Percentiles rank a stretch among this genome's conserved stretches.
phyloP scores from a whole-genome alignment of 352 stramenopile genomes.

The Phytophthora quininea region DNA sequence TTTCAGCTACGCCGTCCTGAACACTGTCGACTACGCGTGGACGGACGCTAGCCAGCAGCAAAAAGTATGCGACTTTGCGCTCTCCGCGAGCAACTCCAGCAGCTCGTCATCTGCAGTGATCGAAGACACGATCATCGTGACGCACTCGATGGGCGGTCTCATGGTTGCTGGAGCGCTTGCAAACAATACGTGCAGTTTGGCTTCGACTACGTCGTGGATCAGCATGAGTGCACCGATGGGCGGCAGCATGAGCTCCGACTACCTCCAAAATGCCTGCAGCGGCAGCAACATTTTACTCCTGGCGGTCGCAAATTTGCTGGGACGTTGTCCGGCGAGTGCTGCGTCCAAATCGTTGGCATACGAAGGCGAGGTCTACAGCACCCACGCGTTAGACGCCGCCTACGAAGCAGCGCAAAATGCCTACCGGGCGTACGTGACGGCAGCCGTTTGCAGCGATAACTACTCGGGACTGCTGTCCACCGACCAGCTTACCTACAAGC shows the following conservation, averaged over 20 bases:
- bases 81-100: conserved; percentile 31
- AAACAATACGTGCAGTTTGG: conserved; percentile 23
- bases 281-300: conserved; percentile 20
- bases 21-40: conserved; percentile 53
- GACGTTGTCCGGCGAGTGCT: conserved; percentile 16
- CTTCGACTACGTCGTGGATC: conserved; percentile 31
- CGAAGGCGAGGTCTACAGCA: conserved; percentile 19
- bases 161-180: conserved; percentile 26
- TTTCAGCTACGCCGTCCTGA: conserved; percentile 51
- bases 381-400: conserved; percentile 6
- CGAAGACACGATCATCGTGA: conserved; percentile 45
- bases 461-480: conserved; percentile 37
- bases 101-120: conserved; percentile 12
- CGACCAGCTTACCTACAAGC: conserved; percentile 8
- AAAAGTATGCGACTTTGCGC: conserved; percentile 37
- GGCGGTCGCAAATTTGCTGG: conserved; percentile 13
- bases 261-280: conserved; percentile 33
- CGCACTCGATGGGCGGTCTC: conserved; percentile 51
- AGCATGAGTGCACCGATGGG: conserved; percentile 37
- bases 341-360: conserved; percentile 26
- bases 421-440: conserved; percentile 31
- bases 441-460: conserved; percentile 35
- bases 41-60: conserved; percentile 40
- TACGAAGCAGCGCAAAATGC: conserved; percentile 28
- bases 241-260: conserved; percentile 48